These are phyloP conservation scores for Adansonia rubrostipa DNA, from an alignment of 441 rosid genomes.

Conservation along the genomic window DNA sequence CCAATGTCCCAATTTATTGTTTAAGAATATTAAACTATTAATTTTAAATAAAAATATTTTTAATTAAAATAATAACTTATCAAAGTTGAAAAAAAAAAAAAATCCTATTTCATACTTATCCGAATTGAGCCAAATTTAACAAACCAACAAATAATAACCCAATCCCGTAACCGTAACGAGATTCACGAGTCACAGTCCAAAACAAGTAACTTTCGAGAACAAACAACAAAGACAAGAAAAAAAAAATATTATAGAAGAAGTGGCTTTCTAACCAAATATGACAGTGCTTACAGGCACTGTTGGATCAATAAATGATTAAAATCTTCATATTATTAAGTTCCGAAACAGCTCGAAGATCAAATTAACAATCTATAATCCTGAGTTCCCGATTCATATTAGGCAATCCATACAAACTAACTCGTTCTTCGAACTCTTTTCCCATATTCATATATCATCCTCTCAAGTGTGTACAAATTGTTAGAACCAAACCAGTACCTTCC, in stretches of 20 bases:
- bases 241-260: neutral
- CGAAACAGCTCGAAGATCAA: neutral
- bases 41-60: too few relatives aligned
- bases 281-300: neutral
- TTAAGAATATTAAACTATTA: too few relatives aligned
- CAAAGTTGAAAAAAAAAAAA: too few relatives aligned
- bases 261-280: neutral
- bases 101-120: too few relatives aligned
- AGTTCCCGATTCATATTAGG: neutral
- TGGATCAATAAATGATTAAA: neutral
- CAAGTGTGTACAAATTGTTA: neutral
- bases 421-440: neutral
- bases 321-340: neutral
- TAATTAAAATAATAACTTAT: too few relatives aligned
- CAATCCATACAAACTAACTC: neutral
- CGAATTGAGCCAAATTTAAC: too few relatives aligned
- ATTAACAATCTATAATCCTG: neutral
- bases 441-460: conserved; percentile 1
- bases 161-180: neutral
- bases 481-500: neutral
- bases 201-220: neutral
- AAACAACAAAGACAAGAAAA: neutral
- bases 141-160: too few relatives aligned
- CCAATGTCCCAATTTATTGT: too few relatives aligned
- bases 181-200: neutral